Base-by-base conservation (phyloP, 1,284 basidiomycete species). In the Apiotrichum mycotoxinovorans region DNA sequence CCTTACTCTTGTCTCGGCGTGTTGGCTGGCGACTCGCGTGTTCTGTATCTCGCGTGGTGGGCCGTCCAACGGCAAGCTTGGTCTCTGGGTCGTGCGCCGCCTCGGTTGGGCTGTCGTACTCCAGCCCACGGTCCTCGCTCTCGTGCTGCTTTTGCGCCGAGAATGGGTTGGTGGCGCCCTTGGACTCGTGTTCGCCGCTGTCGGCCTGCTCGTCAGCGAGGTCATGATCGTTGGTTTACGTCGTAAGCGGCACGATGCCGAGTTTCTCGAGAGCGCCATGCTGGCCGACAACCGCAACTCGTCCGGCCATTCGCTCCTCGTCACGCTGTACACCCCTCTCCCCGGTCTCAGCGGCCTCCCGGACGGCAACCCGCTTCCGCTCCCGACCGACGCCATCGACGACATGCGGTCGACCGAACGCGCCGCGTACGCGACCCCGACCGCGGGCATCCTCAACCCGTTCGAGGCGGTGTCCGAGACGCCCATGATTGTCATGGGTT, bases 21-120 rank as follows among this genome's bases (percentile, higher is more conserved):
- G 86, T 42, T 89, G 84, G 75, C 81, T 89, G 54, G 79, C 87
- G 55, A 85, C 85, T 38, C 87, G 88, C 68, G 87, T 89, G 26
- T 87, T 85, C 66, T 84, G 82, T 15, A 81, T 85, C 27, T 85
- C 83, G 18, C 82, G 83, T 52, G 85, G 85, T 8, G 69, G 72
- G 7, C 84, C 85, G 67, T 86, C 85, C 0, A 86, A 87, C 12
- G 88, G 87, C 1, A 69, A 85, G 12, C 71, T 88, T 17, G 85
- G 87, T 59, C 81, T 90, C 20, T 89, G 87, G 86, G 76, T 88
- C 0, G 71, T 89, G 34, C 83, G 84, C 54, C 83, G 87, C 37
- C 82, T 90, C 4, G 69, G 67, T 4, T 71, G 69, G 66, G 54
- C 59, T 0, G 47, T 68, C 15, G 61, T 84, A 79, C 48, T 89